A percentile compares a stretch with the other conserved stretches of the same genome.
phyloP scores from a whole-genome alignment of 495 filamentous ascomycete genomes.

The Penicillium simplicissimum region DNA sequence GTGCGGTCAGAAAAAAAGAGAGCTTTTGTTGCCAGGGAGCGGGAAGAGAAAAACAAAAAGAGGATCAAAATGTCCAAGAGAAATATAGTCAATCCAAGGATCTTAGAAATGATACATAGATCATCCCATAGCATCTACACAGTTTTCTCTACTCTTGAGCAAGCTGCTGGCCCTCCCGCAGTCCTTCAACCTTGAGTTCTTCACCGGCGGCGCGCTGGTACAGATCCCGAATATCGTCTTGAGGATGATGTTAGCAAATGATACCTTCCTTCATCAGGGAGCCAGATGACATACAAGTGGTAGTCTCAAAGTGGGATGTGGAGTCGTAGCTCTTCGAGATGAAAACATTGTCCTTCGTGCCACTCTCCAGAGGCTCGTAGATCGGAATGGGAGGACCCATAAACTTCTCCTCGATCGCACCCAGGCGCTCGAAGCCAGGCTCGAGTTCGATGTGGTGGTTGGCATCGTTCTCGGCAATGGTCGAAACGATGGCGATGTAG shows the following conservation, averaged over 20 bases:
- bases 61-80: slow-evolving; percentile 32
- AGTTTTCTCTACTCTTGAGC: slow-evolving; percentile 46
- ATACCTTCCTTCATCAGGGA: background rate
- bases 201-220: slow-evolving; percentile 85
- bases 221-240: slow-evolving; percentile 91
- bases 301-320: slow-evolving; percentile 96
- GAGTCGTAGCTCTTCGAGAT: slow-evolving; percentile 99
- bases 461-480: slow-evolving; percentile 85
- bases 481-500: slow-evolving; percentile 97
- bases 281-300: slow-evolving; percentile 54
- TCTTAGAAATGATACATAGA: slow-evolving; percentile 34
- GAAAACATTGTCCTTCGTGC: slow-evolving; percentile 87
- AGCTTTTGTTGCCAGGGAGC: background rate
- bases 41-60: slow-evolving; percentile 16
- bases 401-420: slow-evolving; percentile 94
- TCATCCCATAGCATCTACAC: slow-evolving; percentile 19
- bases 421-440: slow-evolving; percentile 90
- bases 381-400: slow-evolving; percentile 89
- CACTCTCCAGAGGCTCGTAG: slow-evolving; percentile 88
- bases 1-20: slow-evolving; percentile 15
- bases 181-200: slow-evolving; percentile 70
- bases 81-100: slow-evolving; percentile 33
- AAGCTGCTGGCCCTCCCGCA: slow-evolving; percentile 53
- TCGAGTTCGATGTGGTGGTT: slow-evolving; percentile 97
- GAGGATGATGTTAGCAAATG: slow-evolving; percentile 4